Evolutionary conservation across 23 red algal genomes (phyloP), one percentile per base, ranked within the genome.

Genomic region (Gracilaria gracilis): DNA sequence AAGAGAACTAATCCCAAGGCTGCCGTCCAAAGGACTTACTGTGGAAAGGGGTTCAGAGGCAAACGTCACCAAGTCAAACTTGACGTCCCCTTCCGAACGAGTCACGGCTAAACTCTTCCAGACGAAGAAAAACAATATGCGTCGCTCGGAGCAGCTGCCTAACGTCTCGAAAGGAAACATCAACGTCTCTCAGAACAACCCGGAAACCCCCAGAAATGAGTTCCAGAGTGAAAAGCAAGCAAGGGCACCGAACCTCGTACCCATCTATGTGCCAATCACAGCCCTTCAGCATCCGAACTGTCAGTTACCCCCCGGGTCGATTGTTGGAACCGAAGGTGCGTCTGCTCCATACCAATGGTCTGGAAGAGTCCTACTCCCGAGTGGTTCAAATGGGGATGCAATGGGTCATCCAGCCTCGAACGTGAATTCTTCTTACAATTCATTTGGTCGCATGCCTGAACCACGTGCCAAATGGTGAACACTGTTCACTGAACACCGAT

Each of bases 211-310:
- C 20, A 36, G 75, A 67, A 25, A 9, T 4, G 44, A 90, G 20
- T 90, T 80, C 31, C 67, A 46, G n/a, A 79, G 50, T 2, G 79
- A 65, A 2, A 61, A 61, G 54, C 79, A 82, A 31, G 54, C 46
- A 8, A 57, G 35, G 21, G 79, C 54, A n/a, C 84, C 84, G 20
- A 74, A 90, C 59, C 79, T 80, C 79, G 87, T 90, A 32, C 87
- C 87, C 0, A 64, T 90, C 36, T 90, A 90, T 50, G 87, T 90
- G 54, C 87, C 87, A 3, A 81, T 90, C 31, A 81, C 74, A 16
- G 87, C 87, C n/a, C 54, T 90, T 50, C 87, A 90, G 39, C 84
- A 88, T 69, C 71, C 87, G 2, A 74, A 55, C 67, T 7, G 40
- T 50, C 72, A 46, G 72, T 21, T 77, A 49, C 72, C 72, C 1